Evolutionary conservation across 208 protist genomes (phyloP), one percentile per base, ranked within the genome.

Genomic region (Trypanosoma conorhini): DNA sequence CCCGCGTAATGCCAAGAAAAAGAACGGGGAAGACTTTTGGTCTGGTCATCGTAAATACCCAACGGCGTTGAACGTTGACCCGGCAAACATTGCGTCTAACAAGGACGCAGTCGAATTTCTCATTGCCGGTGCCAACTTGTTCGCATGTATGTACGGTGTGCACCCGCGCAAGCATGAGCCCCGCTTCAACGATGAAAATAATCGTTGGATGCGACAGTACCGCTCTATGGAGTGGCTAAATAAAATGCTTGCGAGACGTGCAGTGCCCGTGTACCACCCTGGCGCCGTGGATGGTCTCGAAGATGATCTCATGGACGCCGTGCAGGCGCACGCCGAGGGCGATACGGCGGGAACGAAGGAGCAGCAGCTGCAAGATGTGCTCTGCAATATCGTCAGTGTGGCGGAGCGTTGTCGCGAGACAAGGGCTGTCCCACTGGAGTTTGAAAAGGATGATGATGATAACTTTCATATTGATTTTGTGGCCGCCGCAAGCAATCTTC

Each of bases 391-490:
- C 54, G 44, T 64, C 0, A 60, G 56, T 12, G 67, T 85, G 38
- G 86, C 87, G n/a, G 21, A 65, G 35, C 69, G 73, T 58, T 93
- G 88, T 67, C 51, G 74, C n/a, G 33, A 60, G 22, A 81, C 68
- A 59, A 87, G 80, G 57, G 80, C 82, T 1, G 70, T 61, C 0
- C 77, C 91, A 60, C 80, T 97, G 15, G 33, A 38, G 33, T 38
- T 99, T 69, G 98, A 99, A 78, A 98, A 99, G 67, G 97, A 99
- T 77, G 94, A 98, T 76, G 97, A 98, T 67, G 83, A 89, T 63
- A 98, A 99, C 77, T 93, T 93, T 74, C 97, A 99, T 74, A 95
- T 99, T 57, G 95, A 97, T 76, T 99, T 98, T 73, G 82, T 99
- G n/a, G 85, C 87, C 28, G 90, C 96, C 0, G 78, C 80, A 21